Evolutionary conservation across 768 basidiomycete genomes (phyloP), one percentile per base, ranked within the genome.

Genomic region (Xerocomellus chrysenteron): DNA sequence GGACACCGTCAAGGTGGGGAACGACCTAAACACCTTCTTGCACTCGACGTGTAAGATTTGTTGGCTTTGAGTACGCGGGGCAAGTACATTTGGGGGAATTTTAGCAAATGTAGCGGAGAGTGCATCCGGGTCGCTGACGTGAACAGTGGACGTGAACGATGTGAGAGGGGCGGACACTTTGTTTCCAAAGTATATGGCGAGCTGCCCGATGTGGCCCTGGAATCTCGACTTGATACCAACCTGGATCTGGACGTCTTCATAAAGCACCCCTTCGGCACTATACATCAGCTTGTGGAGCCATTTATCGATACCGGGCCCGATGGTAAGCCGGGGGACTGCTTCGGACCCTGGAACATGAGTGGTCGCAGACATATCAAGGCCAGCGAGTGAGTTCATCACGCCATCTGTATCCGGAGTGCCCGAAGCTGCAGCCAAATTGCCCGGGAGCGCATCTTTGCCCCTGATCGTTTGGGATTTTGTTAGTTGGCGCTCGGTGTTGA

Each of bases 171-270:
- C 84, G 7, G 90, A 83, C 49, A 94, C 78, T 71, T 99, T 99
- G 80, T 98, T 99, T 62, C 97, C 97, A 59, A 98, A 82, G 75
- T 97, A 98, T 37, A 99, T 77, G 26, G 95, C 95, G 47, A 99
- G 67, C 65, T 98, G 93, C 16, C 96, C 97, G 39, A 94, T 82
- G 65, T 96, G 90, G 16, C 92, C 90, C 70, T 98, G 96, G 71
- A 91, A 99, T 66, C 94, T 89, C 32, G 94, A 94, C 76, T 98
- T 99, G 76, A 98, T 73, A 35, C 97, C 97, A 50, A 99, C 84
- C 69, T 98, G 96, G 43, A 99, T 83, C 73, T 96, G 92, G 10
- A 91, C 83, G 63, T 98, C 96, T 73, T 99, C 97, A 73, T 92
- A 98, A 13, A 99, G 80, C 35, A 98, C 85, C 44, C 97, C 97